A percentile compares a stretch with the other conserved stretches of the same genome.
phyloP scores from a whole-genome alignment of 306 rosid species.

The Gynostemma pentaphyllum region DNA sequence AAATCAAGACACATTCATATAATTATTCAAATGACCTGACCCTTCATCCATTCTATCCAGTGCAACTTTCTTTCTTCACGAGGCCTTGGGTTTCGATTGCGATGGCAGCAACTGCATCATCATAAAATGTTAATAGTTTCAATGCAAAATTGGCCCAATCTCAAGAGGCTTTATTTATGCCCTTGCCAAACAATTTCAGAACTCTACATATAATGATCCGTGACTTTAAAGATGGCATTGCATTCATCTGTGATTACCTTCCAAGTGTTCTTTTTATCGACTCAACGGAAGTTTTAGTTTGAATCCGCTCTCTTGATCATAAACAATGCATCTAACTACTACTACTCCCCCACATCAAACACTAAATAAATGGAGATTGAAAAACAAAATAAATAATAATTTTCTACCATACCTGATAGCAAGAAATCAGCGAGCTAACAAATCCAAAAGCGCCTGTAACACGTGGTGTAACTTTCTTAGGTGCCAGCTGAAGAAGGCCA shows the following conservation, averaged over 20 bases:
- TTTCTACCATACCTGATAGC: constrained; percentile 72
- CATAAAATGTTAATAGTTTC: neutral
- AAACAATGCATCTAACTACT: too few species aligned
- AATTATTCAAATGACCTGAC: neutral
- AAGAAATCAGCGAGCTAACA: constrained; percentile 74
- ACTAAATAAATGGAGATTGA: too few species aligned
- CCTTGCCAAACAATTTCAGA: neutral
- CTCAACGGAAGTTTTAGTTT: too few species aligned
- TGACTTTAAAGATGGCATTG: neutral
- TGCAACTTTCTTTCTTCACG: constrained; percentile 20
- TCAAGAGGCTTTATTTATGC: neutral
- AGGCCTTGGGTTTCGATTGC: constrained; percentile 50
- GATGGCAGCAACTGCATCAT: constrained; percentile 77
- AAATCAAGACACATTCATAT: neutral
- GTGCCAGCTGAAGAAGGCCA: constrained; percentile 91
- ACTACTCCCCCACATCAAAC: too few species aligned
- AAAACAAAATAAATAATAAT: neutral
- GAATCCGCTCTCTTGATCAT: too few species aligned
- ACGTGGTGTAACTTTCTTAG: constrained; percentile 79
- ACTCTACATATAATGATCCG: neutral
- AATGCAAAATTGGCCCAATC: neutral
- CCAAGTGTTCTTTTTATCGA: neutral
- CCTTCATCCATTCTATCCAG: neutral
- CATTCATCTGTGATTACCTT: neutral
- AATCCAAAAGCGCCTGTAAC: constrained; percentile 93